Evolutionary conservation across 2,329 filamentous ascomycete genomes (phyloP).

Genomic region (Cladosporium sp.): DNA sequence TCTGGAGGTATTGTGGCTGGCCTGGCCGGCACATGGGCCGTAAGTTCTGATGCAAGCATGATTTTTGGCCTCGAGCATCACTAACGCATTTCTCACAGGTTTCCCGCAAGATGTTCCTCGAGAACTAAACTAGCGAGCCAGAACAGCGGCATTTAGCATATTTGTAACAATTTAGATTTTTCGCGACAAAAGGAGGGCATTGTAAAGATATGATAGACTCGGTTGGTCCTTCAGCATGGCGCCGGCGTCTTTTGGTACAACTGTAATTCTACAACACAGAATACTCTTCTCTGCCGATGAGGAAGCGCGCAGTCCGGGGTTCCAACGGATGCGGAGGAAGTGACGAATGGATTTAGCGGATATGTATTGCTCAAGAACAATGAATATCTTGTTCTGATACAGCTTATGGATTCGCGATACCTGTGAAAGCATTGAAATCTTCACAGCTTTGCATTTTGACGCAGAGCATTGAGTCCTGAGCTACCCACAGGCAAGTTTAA

Average conservation of each 20-base stretch:
- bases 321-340: neutral
- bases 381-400: neutral
- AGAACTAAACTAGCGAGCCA: constrained; percentile 2
- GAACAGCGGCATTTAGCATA: neutral
- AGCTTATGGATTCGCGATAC: too few species aligned
- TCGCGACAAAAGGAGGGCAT: neutral
- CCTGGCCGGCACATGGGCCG: constrained; percentile 83
- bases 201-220: constrained; percentile 13
- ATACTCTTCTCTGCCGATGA: constrained; percentile 12
- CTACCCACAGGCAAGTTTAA: too few species aligned
- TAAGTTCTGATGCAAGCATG: constrained; percentile 49
- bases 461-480: too few species aligned
- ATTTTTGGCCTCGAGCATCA: neutral
- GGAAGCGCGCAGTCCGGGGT: neutral
- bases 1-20: constrained; percentile 85
- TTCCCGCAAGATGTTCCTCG: constrained; percentile 12
- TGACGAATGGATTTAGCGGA: neutral
- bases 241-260: constrained; percentile 13
- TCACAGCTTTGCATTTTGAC: too few species aligned
- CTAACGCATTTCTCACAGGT: constrained; percentile 2
- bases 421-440: too few species aligned
- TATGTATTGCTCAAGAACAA: neutral
- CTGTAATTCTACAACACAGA: constrained; percentile 10
- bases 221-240: constrained; percentile 13
- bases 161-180: constrained; percentile 1